Conservation (phyloP, 305 asterid genomes). For the Fraxinus sp. region DNA sequence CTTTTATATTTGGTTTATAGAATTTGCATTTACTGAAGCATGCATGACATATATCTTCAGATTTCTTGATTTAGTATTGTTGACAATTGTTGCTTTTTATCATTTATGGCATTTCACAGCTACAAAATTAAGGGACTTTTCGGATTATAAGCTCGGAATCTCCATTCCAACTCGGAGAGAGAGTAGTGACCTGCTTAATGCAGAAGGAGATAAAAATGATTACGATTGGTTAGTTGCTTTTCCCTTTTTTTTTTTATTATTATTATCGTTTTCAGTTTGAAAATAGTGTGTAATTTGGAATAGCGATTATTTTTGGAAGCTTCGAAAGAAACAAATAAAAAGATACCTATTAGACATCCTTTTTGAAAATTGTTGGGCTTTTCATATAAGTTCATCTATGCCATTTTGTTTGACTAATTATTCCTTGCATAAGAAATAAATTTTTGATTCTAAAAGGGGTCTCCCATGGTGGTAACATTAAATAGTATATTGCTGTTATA, state of each 20-base stretch:
- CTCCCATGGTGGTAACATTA: constrained; percentile 11
- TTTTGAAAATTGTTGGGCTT: constrained; percentile 17
- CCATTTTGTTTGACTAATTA: constrained; percentile 15
- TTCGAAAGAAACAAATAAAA: constrained; percentile 14
- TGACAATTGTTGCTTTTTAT: constrained; percentile 32
- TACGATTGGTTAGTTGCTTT: constrained; percentile 77
- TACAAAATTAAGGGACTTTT: constrained; percentile 53
- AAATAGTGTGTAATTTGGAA: constrained; percentile 6
- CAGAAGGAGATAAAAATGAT: constrained; percentile 87
- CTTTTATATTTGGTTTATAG: constrained; percentile 21
- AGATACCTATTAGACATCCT: not conserved
- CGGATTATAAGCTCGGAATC: constrained; percentile 71
- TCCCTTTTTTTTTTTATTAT: constrained; percentile 8
- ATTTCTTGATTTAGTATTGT: constrained; percentile 21
- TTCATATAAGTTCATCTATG: not conserved
- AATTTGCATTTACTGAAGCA: constrained; percentile 22
- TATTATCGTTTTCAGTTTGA: not conserved
- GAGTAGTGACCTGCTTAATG: constrained; percentile 83
- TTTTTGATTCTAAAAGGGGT: constrained; percentile 1
- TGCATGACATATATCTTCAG: constrained; percentile 6
- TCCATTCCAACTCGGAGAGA: constrained; percentile 83
- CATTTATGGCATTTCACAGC: constrained; percentile 54
- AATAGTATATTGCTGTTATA: not conserved
- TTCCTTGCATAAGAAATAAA: constrained; percentile 6
- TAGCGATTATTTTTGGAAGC: constrained; percentile 14